phyloP scores from a whole-genome alignment of 495 filamentous ascomycete genomes.

The Penicillium goetzii region DNA sequence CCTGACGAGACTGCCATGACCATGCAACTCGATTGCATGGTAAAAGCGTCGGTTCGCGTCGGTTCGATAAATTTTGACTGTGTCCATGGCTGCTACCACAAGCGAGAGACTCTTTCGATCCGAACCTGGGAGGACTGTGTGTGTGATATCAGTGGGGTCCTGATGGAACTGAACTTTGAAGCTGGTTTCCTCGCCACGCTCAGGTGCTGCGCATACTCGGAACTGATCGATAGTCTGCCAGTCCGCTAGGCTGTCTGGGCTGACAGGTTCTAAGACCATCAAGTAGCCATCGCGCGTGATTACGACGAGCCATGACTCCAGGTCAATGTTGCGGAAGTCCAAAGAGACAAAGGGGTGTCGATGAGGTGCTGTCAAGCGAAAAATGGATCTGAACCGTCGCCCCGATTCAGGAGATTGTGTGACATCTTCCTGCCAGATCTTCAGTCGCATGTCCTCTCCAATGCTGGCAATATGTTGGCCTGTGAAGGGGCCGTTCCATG shows the following conservation, averaged over 20 bases:
- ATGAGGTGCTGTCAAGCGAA: constrained; percentile 57
- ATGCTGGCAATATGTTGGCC: constrained; percentile 70
- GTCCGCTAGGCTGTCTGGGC: constrained; percentile 76
- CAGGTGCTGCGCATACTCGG: constrained; percentile 61
- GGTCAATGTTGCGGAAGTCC: constrained; percentile 73
- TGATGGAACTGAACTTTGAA: constrained; percentile 88
- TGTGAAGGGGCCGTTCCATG: constrained; percentile 73
- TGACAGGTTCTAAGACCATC: constrained; percentile 81
- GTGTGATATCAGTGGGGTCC: constrained; percentile 76
- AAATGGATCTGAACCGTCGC: constrained; percentile 73
- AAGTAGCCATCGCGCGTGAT: constrained; percentile 80
- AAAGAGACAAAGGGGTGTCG: constrained; percentile 74
- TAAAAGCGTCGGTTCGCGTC: constrained; percentile 72
- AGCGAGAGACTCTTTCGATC: constrained; percentile 72
- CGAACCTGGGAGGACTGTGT: constrained; percentile 74
- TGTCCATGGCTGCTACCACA: constrained; percentile 82
- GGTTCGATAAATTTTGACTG: constrained; percentile 78
- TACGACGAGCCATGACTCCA: constrained; percentile 80
- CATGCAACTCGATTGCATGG: constrained; percentile 70
- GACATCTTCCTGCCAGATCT: constrained; percentile 87
- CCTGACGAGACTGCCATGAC: constrained; percentile 76
- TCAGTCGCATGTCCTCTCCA: constrained; percentile 83
- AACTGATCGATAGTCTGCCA: constrained; percentile 76
- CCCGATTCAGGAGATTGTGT: constrained; percentile 70
- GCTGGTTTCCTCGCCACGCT: constrained; percentile 78